Evolutionary conservation across 2,329 filamentous ascomycete species (phyloP), one percentile per base, ranked within the genome.

Genomic region (Calonectria ilicicola): DNA sequence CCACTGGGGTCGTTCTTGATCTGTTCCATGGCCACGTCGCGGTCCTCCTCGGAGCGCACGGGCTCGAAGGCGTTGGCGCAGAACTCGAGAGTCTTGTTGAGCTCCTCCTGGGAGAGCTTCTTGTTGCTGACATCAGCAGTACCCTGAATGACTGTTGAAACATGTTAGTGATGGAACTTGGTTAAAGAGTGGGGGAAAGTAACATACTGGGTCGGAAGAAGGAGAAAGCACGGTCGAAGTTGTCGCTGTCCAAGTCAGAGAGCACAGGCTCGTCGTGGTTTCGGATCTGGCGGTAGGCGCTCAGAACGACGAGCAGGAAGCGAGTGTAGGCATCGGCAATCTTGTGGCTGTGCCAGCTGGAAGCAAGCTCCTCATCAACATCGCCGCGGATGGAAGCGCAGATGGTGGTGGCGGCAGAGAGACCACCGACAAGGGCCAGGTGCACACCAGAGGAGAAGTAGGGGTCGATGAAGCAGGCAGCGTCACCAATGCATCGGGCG

Each of bases 391-490:
- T 80, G 0, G 82, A 75, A 0, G 87, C 86, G 4, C 76, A 75
- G 21, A 89, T 87, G 0, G 87, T 86, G 1, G 79, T 80, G 1
- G 86, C 87, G 0, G 88, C 87, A 0, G 87, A 86, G 0, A 89
- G 81, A 5, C 80, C 87, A 19, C 83, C 79, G 0, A 80, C 72
- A 0, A 89, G 42, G 1, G 87, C 87, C 1, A 89, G 78, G 72
- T 89, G 87, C 3, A 86, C 82, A 12, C 87, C 87, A 0, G 86
- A 88, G 0, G 85, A 87, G 78, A 88, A 89, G 70, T 83, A 85
- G 0, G 86, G 86, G 69, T 89, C 87, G 70, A 89, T 87, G 73
- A 89, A 89, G 73, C 83, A 85, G 1, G 85, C 87, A 0, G 87
- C 87, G 70, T 89, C 87, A 2, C 87, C 87, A 6, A 79, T 82